A percentile compares a stretch with the other conserved stretches of the same genome.
phyloP scores from a whole-genome alignment of 495 filamentous ascomycete genomes.

The Aspergillus saccharolyticus region DNA sequence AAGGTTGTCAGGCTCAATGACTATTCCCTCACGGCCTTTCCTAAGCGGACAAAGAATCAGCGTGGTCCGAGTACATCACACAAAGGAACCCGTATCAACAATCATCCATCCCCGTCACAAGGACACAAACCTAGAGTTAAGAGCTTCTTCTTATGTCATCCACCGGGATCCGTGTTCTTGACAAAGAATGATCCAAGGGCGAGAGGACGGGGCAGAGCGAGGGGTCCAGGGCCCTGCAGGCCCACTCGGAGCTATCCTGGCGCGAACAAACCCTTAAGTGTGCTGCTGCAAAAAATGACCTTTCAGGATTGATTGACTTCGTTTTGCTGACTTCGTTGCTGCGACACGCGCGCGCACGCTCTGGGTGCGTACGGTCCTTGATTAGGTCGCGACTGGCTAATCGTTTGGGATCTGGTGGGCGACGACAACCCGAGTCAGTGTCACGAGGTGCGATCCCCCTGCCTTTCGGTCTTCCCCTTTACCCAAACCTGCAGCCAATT shows the following conservation, averaged over 20 bases:
- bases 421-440: conserved; percentile 2
- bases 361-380: neutral
- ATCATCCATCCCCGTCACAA: neutral
- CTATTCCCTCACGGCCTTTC: neutral
- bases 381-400: neutral
- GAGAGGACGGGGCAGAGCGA: conserved; percentile 5
- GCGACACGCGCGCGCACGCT: neutral
- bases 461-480: neutral
- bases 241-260: conserved; percentile 12
- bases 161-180: conserved; percentile 15
- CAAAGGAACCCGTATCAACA: neutral
- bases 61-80: neutral
- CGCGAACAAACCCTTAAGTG: conserved; percentile 4
- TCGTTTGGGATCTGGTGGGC: neutral
- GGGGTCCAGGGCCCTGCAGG: conserved; percentile 10
- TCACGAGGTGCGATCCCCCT: conserved; percentile 5
- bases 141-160: conserved; percentile 16
- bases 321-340: neutral
- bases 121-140: conserved; percentile 10
- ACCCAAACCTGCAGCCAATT: conserved; percentile 1
- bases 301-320: neutral
- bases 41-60: neutral
- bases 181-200: conserved; percentile 14
- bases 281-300: neutral
- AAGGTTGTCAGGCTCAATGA: neutral